A percentile compares a stretch with the other conserved stretches of the same genome.
phyloP scores from a whole-genome alignment of 164 flowering plant genomes.

The Berberis thunbergii region DNA sequence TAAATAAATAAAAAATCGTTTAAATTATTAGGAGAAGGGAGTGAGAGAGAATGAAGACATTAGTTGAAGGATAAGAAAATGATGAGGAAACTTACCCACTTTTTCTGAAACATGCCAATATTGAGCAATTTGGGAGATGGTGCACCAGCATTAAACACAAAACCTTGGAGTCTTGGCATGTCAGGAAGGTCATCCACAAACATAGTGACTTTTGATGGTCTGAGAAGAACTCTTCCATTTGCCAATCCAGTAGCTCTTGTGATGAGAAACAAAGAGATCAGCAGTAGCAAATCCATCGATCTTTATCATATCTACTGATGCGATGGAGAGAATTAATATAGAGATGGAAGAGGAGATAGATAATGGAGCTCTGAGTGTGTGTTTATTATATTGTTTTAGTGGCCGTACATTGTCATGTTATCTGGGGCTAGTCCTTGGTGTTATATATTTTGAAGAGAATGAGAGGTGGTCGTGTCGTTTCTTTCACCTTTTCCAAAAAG shows the following conservation, averaged over 20 bases:
- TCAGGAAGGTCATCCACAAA: constrained; percentile 77
- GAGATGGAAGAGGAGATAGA: too few species aligned
- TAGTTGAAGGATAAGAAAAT: background rate
- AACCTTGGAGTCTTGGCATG: constrained; percentile 60
- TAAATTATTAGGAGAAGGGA: too few species aligned
- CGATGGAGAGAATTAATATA: too few species aligned
- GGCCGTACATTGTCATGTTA: too few species aligned
- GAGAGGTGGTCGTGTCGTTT: too few species aligned
- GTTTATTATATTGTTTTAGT: too few species aligned
- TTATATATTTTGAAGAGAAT: too few species aligned
- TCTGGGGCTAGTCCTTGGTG: too few species aligned
- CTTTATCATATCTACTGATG: background rate
- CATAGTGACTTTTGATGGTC: constrained; percentile 38
- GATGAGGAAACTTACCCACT: constrained; percentile 43
- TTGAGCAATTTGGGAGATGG: constrained; percentile 35
- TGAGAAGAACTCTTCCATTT: constrained; percentile 13
- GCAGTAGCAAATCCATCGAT: background rate
- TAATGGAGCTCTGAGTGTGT: too few species aligned
- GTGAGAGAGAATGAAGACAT: too few species aligned
- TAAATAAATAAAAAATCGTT: too few species aligned
- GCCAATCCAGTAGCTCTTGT: background rate
- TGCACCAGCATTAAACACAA: constrained; percentile 25
- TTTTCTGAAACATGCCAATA: constrained; percentile 68
- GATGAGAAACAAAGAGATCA: background rate
- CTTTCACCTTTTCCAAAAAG: too few species aligned